A percentile compares a stretch with the other conserved stretches of the same genome.
Conservation (phyloP, 169 alveolate species). For the Toxoplasma gondii region DNA sequence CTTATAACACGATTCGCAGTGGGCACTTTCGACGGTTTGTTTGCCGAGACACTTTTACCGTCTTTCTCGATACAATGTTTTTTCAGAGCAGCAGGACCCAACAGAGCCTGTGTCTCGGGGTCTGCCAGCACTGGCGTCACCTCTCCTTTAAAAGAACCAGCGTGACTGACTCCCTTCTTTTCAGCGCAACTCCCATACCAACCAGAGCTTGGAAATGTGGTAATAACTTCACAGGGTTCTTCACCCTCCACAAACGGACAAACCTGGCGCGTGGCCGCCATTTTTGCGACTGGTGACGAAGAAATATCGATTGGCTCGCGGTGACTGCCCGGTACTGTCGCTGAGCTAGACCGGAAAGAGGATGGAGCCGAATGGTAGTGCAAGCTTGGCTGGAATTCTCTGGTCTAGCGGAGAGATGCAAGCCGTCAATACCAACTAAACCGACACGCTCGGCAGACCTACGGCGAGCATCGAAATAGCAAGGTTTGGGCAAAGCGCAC, state of each 20-base stretch:
- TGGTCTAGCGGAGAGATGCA: too few species aligned
- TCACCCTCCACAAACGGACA: conserved; percentile 11
- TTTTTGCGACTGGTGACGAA: neutral
- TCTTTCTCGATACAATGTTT: neutral
- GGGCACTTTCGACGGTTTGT: neutral
- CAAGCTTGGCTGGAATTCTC: too few species aligned
- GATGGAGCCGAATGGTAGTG: too few species aligned
- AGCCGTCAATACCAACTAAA: too few species aligned
- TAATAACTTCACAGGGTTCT: neutral
- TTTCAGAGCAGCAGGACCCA: neutral
- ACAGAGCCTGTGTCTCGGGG: neutral
- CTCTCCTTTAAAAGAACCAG: neutral
- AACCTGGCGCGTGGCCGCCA: neutral
- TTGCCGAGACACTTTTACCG: neutral
- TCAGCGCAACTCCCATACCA: neutral
- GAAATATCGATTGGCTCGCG: too few species aligned
- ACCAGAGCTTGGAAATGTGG: neutral
- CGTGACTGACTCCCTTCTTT: neutral
- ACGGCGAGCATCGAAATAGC: too few species aligned
- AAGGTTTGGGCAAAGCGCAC: too few species aligned
- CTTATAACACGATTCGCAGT: conserved; percentile 38
- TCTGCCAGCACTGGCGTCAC: neutral
- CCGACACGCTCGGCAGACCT: too few species aligned
- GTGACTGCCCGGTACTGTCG: too few species aligned
- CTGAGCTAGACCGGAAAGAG: too few species aligned